phyloP scores from a whole-genome alignment of 768 basidiomycete genomes.

The Tricholoma terreum region DNA sequence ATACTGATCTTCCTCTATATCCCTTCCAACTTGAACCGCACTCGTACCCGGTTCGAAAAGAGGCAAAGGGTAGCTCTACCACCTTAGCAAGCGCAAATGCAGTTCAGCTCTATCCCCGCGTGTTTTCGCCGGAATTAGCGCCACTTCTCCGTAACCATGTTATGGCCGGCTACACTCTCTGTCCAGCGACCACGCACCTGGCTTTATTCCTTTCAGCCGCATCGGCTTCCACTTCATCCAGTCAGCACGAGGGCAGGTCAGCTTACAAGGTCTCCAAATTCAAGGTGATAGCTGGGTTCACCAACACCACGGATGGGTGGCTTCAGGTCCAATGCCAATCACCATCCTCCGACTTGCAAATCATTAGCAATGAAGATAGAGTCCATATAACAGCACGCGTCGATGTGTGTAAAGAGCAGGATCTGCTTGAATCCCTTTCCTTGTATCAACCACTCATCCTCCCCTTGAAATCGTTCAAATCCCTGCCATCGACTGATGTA shows the following conservation, averaged over 20 bases:
- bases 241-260: too few relatives aligned
- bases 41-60: conserved; percentile 3
- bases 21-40: conserved; percentile 3
- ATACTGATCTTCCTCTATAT: conserved; percentile 3
- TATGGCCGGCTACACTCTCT: too few relatives aligned
- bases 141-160: not conserved
- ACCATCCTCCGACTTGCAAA: not conserved
- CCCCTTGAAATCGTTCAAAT: not conserved
- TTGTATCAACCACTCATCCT: conserved; percentile 1
- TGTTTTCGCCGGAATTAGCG: not conserved
- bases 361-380: not conserved
- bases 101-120: not conserved
- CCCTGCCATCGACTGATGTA: not conserved
- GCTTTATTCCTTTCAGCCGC: too few relatives aligned
- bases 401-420: not conserved
- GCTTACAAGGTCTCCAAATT: not conserved
- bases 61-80: not conserved
- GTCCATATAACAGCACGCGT: not conserved
- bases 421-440: conserved; percentile 1
- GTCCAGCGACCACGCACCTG: too few relatives aligned
- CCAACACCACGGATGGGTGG: not conserved
- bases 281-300: not conserved
- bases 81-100: not conserved
- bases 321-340: not conserved
- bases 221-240: too few relatives aligned